These are phyloP conservation scores for Pascua guehoae DNA, from an alignment of 1,284 basidiomycete genomes.

Conservation along the genomic window DNA sequence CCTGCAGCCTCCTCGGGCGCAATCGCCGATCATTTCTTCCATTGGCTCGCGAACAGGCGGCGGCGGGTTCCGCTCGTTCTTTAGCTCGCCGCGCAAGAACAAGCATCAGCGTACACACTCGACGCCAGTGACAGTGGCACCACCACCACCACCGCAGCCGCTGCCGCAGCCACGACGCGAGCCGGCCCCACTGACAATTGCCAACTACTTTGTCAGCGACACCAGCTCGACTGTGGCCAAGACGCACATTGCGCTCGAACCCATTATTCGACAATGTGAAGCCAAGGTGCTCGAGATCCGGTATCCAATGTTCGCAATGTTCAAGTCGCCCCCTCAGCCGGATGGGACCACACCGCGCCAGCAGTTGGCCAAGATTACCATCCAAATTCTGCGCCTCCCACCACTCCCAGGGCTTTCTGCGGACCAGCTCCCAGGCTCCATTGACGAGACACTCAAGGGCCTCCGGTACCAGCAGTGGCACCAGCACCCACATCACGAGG, in stretches of 20 bases:
- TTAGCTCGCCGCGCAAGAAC: constrained; percentile 15
- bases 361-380: constrained; percentile 67
- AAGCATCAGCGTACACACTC: constrained; percentile 17
- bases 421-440: constrained; percentile 76
- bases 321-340: constrained; percentile 29
- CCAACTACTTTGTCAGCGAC: constrained; percentile 76
- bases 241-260: constrained; percentile 79
- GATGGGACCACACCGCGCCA: constrained; percentile 56
- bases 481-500: constrained; percentile 83
- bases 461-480: constrained; percentile 86
- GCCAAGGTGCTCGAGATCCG: constrained; percentile 75
- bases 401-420: constrained; percentile 75
- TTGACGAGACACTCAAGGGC: constrained; percentile 89
- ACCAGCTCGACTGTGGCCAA: constrained; percentile 61
- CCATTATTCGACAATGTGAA: constrained; percentile 74
- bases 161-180: constrained; percentile 49
- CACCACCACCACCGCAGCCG: constrained; percentile 29
- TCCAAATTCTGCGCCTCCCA: constrained; percentile 86
- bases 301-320: constrained; percentile 73
- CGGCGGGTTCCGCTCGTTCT: constrained; percentile 5
- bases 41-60: constrained; percentile 4
- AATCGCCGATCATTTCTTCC: constrained; percentile 3
- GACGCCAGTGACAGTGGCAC: constrained; percentile 18
- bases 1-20: constrained; percentile 46
- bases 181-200: constrained; percentile 57